Base-by-base conservation (phyloP, 2,329 filamentous ascomycete genomes). In the Xylogone sp. region DNA sequence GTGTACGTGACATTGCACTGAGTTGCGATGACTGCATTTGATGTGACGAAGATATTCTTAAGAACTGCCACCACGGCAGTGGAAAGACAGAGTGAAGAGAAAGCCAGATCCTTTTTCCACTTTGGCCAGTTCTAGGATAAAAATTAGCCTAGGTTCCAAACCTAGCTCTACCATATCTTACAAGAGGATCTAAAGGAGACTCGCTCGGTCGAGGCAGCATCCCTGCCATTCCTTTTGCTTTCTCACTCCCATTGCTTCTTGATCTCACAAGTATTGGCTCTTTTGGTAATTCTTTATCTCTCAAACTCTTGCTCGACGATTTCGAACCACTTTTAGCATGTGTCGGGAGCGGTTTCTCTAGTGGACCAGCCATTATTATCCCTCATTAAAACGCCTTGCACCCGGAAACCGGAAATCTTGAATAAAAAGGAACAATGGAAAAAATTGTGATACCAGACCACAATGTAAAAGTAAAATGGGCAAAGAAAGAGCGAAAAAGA, bases 71-170 rank as follows among this genome's bases (percentile, higher is more conserved):
- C 68, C 2, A 81, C 61, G 1, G 73, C 72, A 7, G 73, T 70
- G 50, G 75, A 71, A 48, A 76, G 60, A 16, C 82, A 63, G 0
- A 84, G 62, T 1, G 76, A 68, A 2, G 66, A 59, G 21, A 78
- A 71, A 53, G 77, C 75, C 7, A 77, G 58, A 49, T 81, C 75
- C 50, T 81, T 82, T 54, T 75, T 77, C 75, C 76, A 78, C 21
- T 63, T 54, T 2, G 76, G 71, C 81, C 79, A 83, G 58, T 83
- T 84, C 75, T 81, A 19, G 21, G n/a, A n/a, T 1, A n/a, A 18
- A 34, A 7, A 34, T 53, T 34, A 55, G 39, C 20, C 29, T 4
- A 45, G n/a, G 29, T 10, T 21, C 3, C 29, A 44, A 39, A 6
- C 4, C 7, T 8, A 20, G 1, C 9, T 6, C 2, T 10, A 6